phyloP scores from a whole-genome alignment of 768 basidiomycete species.

The Termitomyces sp. region DNA sequence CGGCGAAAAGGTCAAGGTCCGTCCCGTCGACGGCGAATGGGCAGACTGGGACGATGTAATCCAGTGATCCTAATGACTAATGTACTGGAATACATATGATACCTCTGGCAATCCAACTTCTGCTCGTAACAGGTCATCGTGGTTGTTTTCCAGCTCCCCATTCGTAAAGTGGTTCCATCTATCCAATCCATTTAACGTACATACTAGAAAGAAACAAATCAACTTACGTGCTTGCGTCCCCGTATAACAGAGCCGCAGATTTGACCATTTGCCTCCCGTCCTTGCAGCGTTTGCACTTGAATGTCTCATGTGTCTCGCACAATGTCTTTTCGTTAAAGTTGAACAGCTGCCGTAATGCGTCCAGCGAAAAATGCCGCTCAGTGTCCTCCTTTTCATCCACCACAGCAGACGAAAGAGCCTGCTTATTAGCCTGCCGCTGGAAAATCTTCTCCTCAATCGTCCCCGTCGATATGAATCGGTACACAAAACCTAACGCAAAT shows the following conservation, averaged over 20 bases:
- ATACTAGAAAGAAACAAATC: neutral
- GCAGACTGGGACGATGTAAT: constrained; percentile 64
- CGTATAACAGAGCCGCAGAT: constrained; percentile 83
- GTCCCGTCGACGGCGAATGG: constrained; percentile 67
- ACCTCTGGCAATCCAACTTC: constrained; percentile 82
- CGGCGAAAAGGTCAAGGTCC: constrained; percentile 76
- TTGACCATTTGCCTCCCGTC: constrained; percentile 81
- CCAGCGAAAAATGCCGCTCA: constrained; percentile 90
- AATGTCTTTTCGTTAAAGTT: constrained; percentile 80
- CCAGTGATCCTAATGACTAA: constrained; percentile 65
- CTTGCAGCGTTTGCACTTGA: constrained; percentile 92
- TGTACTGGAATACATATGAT: constrained; percentile 95
- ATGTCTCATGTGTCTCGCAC: constrained; percentile 96
- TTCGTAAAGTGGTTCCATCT: constrained; percentile 99
- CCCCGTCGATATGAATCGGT: constrained; percentile 94
- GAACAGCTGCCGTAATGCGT: constrained; percentile 87
- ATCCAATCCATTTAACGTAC: neutral
- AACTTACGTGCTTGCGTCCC: constrained; percentile 95
- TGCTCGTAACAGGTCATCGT: constrained; percentile 91
- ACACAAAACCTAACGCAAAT: constrained; percentile 75
- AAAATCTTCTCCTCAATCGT: constrained; percentile 99
- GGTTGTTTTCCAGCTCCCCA: constrained; percentile 79
- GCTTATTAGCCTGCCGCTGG: constrained; percentile 94
- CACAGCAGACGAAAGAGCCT: constrained; percentile 95
- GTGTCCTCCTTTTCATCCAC: constrained; percentile 96